Evolutionary conservation across 202 grass and related monocot species (phyloP), one percentile per base, ranked within the genome.

Genomic region (Zizania palustris): DNA sequence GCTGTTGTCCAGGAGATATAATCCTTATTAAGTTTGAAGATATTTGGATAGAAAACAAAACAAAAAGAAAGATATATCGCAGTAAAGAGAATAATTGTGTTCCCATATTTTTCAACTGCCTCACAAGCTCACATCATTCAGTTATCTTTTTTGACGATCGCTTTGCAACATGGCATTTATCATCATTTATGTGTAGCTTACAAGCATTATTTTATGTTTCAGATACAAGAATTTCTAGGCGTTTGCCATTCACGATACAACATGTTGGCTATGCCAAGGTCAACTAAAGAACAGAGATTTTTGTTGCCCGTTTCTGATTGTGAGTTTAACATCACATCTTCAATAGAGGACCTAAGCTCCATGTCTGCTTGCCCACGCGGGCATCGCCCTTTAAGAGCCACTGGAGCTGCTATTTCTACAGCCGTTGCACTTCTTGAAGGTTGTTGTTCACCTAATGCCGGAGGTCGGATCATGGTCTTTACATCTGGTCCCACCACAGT

Each of bases 361-460:
- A 74, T 88, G 74, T 86, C 69, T 73, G 63, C 68, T 19, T 78
- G 75, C 43, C 85, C 77, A 67, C 81, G 63, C 76, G 87, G 89
- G 53, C 74, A 90, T 71, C 96, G 89, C 46, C 83, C 87, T 66
- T 71, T 75, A 63, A 89, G 87, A 51, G 89, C 89, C 49, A 93
- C 87, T 33, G 92, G 96, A 1, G 20, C 92, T 50, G 96, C 96
- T 62, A 90, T 99, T 74, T 95, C 91, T 40, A 86, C 83, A 77
- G 96, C 91, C 68, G 39, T 95, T 63, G 91, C 89, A 63, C 91
- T 99, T 90, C 80, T 99, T 65, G 96, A 99, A 90, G 89, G 80
- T 79, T 94, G 82, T 83, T 87, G 79, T 54, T 82, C 82, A 80
- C 80, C 85, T 78, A 79, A 65, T 76, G 80, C 60, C 5, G 85